These are phyloP conservation scores for Exophiala calicioides DNA, from an alignment of 2,329 filamentous ascomycete species.

Conservation along the genomic window DNA sequence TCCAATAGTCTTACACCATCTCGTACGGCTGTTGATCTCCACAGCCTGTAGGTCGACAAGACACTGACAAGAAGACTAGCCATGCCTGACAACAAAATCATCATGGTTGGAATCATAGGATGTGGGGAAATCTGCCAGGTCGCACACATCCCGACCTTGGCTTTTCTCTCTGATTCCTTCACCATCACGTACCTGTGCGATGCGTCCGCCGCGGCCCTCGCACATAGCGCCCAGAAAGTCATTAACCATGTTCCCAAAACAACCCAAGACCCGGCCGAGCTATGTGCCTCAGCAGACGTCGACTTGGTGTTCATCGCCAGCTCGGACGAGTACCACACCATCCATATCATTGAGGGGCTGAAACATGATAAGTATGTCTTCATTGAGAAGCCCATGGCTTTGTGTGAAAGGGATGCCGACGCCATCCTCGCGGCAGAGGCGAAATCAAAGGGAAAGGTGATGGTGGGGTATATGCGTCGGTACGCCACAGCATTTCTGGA, in stretches of 20 bases:
- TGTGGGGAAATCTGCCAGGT: constrained; percentile 52
- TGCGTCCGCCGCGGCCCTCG: constrained; percentile 44
- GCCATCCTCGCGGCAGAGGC: constrained; percentile 54
- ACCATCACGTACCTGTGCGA: constrained; percentile 55
- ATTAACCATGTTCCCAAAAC: constrained; percentile 38
- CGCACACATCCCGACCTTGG: constrained; percentile 55
- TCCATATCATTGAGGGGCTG: constrained; percentile 55
- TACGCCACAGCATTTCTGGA: constrained; percentile 59
- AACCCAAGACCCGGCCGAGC: constrained; percentile 37
- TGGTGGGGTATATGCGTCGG: constrained; percentile 64
- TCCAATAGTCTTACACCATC: no score
- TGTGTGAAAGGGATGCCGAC: constrained; percentile 50
- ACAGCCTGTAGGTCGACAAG: no score
- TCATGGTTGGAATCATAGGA: constrained; percentile 41
- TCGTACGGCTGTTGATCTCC: no score
- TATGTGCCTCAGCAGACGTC: constrained; percentile 46
- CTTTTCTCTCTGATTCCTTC: constrained; percentile 48
- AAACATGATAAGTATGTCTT: constrained; percentile 58
- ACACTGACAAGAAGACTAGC: no score
- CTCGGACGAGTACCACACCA: constrained; percentile 57
- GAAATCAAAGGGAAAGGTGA: constrained; percentile 47
- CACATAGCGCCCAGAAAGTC: constrained; percentile 39
- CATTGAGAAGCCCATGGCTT: constrained; percentile 60
- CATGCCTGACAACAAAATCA: constrained; percentile 18
- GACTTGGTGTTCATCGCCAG: constrained; percentile 59